Base-by-base conservation (phyloP, 495 filamentous ascomycete genomes). In the Hamigera avellanea region DNA sequence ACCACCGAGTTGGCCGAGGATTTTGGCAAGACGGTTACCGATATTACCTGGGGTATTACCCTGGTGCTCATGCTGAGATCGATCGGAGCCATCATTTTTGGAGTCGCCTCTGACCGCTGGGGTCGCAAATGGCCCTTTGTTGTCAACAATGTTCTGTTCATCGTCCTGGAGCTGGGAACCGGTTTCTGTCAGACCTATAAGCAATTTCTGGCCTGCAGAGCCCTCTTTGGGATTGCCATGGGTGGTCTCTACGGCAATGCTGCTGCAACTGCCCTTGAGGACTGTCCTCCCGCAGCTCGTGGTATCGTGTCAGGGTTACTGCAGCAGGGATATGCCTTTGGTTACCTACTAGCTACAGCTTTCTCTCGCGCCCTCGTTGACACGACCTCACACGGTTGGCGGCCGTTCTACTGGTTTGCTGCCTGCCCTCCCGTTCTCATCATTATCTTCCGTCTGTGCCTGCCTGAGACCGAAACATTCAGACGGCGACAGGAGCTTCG, bases 21-120 rank as follows among this genome's bases (percentile, higher is more conserved):
- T 1, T 93, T 91, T 45, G 67, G 65, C 39, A 75, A 71, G 44
- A 60, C 69, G 29, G 80, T 79, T 25, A 72, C 78, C 2, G 76
- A 91, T 27, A 91, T 93, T 39, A 88, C 85, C 16, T 93, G 85
- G 85, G 86, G 85, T 15, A 93, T 93, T 38, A 93, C 86, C 0
- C 67, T 87, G 10, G 82, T 87, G 40, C 67, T 89, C 6, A 86
- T 89, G 82, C 70, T 86, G 42, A 66, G 82, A 36, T 80, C 78
- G 14, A 73, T 84, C 14, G 83, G 83, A 6, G 70, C 79, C 17
- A 72, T 81, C 36, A 44, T 73, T 15, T 93, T 93, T 46, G 85
- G 85, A 40, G 72, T 93, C 31, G 80, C 81, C 0, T 66, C 81
- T 1, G 86, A 93, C 67, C 72, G 86, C 21, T 93, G 79, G 50